phyloP scores from a whole-genome alignment of 2,329 filamentous ascomycete species.

The Hortaea werneckii region DNA sequence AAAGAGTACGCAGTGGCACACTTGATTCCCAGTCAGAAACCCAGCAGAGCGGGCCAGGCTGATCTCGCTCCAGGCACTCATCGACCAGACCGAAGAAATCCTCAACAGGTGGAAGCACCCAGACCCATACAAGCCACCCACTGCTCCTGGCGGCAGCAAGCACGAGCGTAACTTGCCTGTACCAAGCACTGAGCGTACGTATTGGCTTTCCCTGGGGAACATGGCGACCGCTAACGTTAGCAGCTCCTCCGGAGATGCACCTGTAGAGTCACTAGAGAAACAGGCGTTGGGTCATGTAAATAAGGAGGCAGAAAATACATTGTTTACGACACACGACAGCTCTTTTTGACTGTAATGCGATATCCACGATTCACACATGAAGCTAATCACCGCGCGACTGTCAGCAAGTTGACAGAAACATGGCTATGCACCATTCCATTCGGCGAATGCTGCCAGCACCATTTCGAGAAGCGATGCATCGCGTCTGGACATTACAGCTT shows the following conservation, averaged over 20 bases:
- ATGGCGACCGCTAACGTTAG: background rate
- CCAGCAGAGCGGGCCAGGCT: background rate
- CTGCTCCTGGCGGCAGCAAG: conserved; percentile 92
- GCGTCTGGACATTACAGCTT: no score
- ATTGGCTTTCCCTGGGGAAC: background rate
- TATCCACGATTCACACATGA: no score
- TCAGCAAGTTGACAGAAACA: no score
- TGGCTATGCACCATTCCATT: no score
- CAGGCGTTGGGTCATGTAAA: conserved; percentile 12
- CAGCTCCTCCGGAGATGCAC: conserved; percentile 43
- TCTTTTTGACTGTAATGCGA: background rate
- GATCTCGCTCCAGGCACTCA: conserved; percentile 52
- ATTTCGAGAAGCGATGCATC: no score
- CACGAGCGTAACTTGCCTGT: conserved; percentile 86
- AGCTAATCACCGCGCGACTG: no score
- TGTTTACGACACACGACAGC: background rate
- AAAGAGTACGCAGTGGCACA: conserved; percentile 52
- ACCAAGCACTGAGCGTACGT: conserved; percentile 70
- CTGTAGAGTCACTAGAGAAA: conserved; percentile 22
- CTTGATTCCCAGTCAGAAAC: background rate
- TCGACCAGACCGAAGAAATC: conserved; percentile 79
- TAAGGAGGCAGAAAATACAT: conserved; percentile 5
- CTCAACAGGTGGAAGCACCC: conserved; percentile 95
- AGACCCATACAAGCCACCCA: conserved; percentile 81
- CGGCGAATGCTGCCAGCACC: no score